phyloP scores from a whole-genome alignment of 2,329 filamentous ascomycete species.

The Sclerotinia sclerotiorum region DNA sequence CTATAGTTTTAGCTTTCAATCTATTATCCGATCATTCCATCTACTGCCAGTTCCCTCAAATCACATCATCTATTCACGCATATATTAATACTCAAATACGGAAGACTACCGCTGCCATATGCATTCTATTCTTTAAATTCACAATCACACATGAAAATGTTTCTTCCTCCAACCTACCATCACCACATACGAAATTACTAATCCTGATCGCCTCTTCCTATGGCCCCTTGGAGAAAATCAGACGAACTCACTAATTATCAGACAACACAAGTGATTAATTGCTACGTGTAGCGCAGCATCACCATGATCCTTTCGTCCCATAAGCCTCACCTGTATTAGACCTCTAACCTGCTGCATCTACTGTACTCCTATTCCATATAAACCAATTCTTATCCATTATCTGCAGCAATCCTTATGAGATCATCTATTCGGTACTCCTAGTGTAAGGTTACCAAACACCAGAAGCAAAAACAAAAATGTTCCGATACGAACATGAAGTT shows the following conservation, averaged over 20 bases:
- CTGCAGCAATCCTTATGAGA: background rate
- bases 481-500: too few species aligned
- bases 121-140: background rate
- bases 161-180: background rate
- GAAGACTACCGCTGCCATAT: background rate
- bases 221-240: background rate
- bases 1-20: background rate
- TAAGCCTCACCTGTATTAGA: background rate
- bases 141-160: background rate
- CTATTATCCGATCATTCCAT: background rate
- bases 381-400: background rate
- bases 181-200: background rate
- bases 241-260: background rate
- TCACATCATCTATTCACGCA: background rate
- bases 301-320: background rate
- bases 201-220: constrained; percentile 1
- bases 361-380: background rate
- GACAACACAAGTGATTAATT: background rate
- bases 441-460: background rate
- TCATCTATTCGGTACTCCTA: background rate
- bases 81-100: background rate
- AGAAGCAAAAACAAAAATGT: background rate
- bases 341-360: background rate
- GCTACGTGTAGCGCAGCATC: background rate
- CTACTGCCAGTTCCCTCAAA: background rate